Evolutionary conservation across 495 filamentous ascomycete species (phyloP).

Genomic region (Penicillium samsonianum): DNA sequence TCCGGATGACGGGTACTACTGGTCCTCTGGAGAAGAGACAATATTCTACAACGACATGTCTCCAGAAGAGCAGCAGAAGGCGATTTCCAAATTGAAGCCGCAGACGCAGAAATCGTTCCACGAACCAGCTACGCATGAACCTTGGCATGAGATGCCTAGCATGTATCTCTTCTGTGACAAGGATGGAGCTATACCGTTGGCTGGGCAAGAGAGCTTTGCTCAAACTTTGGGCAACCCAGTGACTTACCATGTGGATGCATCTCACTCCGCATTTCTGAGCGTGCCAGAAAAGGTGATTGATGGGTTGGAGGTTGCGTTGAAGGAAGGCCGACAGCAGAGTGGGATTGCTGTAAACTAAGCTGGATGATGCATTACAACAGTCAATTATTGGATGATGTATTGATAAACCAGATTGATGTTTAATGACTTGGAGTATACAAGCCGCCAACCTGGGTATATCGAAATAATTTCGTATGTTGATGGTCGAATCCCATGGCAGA

Average conservation of each 20-base stretch:
- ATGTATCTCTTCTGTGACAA: conserved; percentile 51
- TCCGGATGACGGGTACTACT: conserved; percentile 21
- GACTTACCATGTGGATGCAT: conserved; percentile 14
- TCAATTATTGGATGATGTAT: too few species aligned
- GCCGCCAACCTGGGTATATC: too few species aligned
- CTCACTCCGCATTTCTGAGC: conserved; percentile 29
- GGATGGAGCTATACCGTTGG: conserved; percentile 38
- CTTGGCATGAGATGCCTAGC: conserved; percentile 47
- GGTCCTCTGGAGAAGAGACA: conserved; percentile 12
- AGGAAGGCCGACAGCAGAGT: conserved; percentile 6
- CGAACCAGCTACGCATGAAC: conserved; percentile 37
- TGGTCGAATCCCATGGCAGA: too few species aligned
- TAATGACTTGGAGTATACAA: too few species aligned
- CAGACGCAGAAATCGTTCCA: conserved; percentile 16
- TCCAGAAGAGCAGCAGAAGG: conserved; percentile 16
- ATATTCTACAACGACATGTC: conserved; percentile 34
- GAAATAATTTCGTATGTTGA: too few species aligned
- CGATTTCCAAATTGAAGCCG: conserved; percentile 24
- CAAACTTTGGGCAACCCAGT: conserved; percentile 14
- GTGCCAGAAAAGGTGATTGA: conserved; percentile 24
- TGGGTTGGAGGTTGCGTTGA: conserved; percentile 17
- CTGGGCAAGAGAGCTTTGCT: conserved; percentile 37
- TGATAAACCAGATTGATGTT: too few species aligned
- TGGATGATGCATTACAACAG: too few species aligned
- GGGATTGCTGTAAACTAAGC: not conserved